phyloP scores from a whole-genome alignment of 208 protist genomes.

The Herpetomonas samuelpessoai region DNA sequence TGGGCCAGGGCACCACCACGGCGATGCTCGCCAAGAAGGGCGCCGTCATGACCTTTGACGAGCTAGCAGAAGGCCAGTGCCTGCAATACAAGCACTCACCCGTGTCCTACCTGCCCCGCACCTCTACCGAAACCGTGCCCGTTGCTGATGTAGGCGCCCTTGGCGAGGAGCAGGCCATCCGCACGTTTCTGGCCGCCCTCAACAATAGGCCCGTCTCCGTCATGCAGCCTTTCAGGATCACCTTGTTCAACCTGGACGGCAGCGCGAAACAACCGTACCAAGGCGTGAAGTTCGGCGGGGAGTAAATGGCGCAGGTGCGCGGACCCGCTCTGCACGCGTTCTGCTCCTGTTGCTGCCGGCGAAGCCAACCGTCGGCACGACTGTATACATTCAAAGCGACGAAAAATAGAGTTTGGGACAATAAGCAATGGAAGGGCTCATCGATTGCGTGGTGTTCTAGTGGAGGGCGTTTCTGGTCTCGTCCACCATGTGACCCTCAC shows the following conservation, averaged over 20 bases:
- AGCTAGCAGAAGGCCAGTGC: constrained; percentile 50
- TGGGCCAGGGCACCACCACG: constrained; percentile 72
- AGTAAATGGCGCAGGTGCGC: too few relatives aligned
- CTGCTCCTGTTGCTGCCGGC: too few relatives aligned
- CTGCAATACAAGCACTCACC: constrained; percentile 44
- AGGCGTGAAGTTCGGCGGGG: constrained; percentile 86
- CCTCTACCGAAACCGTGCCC: constrained; percentile 34
- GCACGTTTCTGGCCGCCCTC: constrained; percentile 59
- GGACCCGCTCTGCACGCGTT: too few relatives aligned
- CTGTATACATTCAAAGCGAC: too few relatives aligned
- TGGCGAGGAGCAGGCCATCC: constrained; percentile 75
- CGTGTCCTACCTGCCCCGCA: constrained; percentile 28
- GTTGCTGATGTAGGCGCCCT: constrained; percentile 64
- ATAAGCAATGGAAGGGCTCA: too few relatives aligned
- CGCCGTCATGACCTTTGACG: constrained; percentile 88
- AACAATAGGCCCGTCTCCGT: constrained; percentile 48
- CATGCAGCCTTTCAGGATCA: constrained; percentile 73
- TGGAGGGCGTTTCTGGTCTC: too few relatives aligned
- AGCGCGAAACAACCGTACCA: constrained; percentile 70
- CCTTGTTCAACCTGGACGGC: constrained; percentile 87
- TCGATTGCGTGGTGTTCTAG: too few relatives aligned
- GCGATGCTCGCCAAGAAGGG: constrained; percentile 74
- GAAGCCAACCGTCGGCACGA: too few relatives aligned
- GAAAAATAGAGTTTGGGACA: too few relatives aligned
- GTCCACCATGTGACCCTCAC: too few relatives aligned